Evolutionary conservation across 2,329 filamentous ascomycete genomes (phyloP).

Genomic region (Trichoderma sp.): DNA sequence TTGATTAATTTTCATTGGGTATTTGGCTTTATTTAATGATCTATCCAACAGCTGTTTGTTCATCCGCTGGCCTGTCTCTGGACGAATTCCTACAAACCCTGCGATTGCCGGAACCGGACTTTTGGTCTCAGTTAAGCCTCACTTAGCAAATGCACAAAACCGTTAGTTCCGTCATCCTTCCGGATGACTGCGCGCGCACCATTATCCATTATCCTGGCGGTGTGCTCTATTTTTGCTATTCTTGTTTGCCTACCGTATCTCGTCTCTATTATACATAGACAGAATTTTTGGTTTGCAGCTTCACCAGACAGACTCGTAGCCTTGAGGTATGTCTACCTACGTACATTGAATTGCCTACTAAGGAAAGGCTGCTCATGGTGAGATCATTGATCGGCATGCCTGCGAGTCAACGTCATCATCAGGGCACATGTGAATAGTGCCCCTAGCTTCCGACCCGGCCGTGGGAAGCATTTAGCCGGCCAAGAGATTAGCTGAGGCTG

Average conservation of each 20-base stretch:
- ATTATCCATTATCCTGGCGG: not conserved
- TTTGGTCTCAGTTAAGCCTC: not conserved
- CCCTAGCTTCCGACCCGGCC: constrained; percentile 8
- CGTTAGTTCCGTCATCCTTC: constrained; percentile 10
- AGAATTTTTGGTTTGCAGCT: not conserved
- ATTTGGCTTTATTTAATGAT: not conserved
- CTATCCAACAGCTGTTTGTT: not conserved
- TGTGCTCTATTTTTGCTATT: not conserved
- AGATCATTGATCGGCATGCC: constrained; percentile 16
- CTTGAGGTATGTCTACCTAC: not conserved
- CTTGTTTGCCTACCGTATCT: not conserved
- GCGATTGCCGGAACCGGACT: constrained; percentile 15
- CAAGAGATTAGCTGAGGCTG: not conserved
- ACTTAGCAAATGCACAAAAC: not conserved
- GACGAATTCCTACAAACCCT: not conserved
- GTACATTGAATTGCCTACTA: not conserved
- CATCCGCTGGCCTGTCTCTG: not conserved
- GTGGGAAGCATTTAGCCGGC: constrained; percentile 14
- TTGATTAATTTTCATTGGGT: not conserved
- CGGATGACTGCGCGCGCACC: not conserved
- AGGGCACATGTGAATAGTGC: constrained; percentile 3
- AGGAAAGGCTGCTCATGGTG: constrained; percentile 8
- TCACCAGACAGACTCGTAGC: not conserved
- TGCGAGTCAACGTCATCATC: constrained; percentile 24
- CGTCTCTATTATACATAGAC: not conserved